These are phyloP conservation scores for Hanseniaspora occidentalis DNA, from an alignment of 805 yeast genomes.

Conservation along the genomic window DNA sequence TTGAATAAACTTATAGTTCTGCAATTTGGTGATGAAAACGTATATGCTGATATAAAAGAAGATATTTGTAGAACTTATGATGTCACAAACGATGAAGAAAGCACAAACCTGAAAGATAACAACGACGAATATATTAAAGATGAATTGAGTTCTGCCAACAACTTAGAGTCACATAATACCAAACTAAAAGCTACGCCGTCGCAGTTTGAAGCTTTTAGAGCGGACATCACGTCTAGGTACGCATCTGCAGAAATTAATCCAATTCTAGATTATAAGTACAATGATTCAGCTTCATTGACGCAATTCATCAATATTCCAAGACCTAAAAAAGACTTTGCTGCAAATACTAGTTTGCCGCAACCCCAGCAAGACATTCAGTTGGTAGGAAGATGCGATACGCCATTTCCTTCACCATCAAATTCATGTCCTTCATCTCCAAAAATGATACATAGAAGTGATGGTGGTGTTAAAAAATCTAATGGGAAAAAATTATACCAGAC, in stretches of 20 bases:
- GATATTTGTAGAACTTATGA: slow-evolving; percentile 33
- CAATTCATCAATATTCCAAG: slow-evolving; percentile 49
- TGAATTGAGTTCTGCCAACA: too few species aligned
- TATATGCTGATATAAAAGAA: slow-evolving; percentile 31
- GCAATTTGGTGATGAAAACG: slow-evolving; percentile 46
- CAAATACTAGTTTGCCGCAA: slow-evolving; percentile 18
- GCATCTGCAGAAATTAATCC: slow-evolving; percentile 36
- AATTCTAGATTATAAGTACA: slow-evolving; percentile 36
- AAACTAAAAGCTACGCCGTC: slow-evolving; percentile 55
- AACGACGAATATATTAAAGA: too few species aligned
- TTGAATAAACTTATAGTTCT: slow-evolving; percentile 41
- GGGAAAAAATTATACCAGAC: slow-evolving; percentile 43
- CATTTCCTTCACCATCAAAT: not conserved
- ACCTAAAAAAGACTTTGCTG: slow-evolving; percentile 26
- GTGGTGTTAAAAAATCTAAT: slow-evolving; percentile 23
- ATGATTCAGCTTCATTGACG: slow-evolving; percentile 41
- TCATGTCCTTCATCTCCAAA: not conserved
- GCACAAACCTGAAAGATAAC: slow-evolving; percentile 13
- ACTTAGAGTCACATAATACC: too few species aligned
- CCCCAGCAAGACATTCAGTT: slow-evolving; percentile 17
- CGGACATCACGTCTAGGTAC: slow-evolving; percentile 60
- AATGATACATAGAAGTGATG: slow-evolving; percentile 4
- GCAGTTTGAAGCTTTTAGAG: slow-evolving; percentile 73
- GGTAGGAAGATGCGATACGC: not conserved
- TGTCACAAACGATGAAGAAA: slow-evolving; percentile 15